These are phyloP conservation scores for Penicillium maclennaniae DNA, from an alignment of 495 filamentous ascomycete species.

Conservation along the genomic window DNA sequence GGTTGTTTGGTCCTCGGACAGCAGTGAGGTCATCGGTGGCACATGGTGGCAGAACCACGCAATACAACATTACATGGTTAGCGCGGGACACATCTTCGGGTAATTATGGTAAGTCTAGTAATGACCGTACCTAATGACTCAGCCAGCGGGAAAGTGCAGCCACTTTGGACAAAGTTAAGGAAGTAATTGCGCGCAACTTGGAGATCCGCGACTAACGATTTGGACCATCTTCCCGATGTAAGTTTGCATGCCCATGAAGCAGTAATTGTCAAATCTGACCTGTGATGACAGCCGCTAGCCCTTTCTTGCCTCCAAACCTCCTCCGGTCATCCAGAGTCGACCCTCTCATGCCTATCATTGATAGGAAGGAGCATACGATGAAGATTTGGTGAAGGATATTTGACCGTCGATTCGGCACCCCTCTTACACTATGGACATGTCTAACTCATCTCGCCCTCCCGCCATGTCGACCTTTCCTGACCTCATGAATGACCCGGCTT, in stretches of 20 bases:
- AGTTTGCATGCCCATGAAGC: background rate
- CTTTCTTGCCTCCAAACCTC: background rate
- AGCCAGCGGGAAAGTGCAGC: conserved; percentile 1
- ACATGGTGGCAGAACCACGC: conserved; percentile 2
- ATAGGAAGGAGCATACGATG: conserved; percentile 14
- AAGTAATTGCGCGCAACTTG: background rate
- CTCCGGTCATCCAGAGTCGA: background rate
- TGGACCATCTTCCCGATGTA: background rate
- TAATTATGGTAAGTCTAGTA: background rate
- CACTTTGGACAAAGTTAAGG: background rate
- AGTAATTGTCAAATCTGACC: background rate
- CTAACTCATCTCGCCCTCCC: background rate
- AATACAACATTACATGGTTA: background rate
- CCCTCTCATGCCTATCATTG: background rate
- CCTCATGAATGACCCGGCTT: conserved; percentile 64
- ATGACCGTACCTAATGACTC: background rate
- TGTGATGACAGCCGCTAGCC: background rate
- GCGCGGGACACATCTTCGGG: background rate
- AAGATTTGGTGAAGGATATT: conserved; percentile 21
- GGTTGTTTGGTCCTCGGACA: conserved; percentile 1
- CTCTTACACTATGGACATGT: conserved; percentile 24
- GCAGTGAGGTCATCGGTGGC: conserved; percentile 31
- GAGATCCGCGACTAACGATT: background rate
- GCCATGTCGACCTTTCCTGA: conserved; percentile 40
- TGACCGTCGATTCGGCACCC: conserved; percentile 21